phyloP scores from a whole-genome alignment of 352 stramenopile genomes.

The Aphanomyces stellatus region DNA sequence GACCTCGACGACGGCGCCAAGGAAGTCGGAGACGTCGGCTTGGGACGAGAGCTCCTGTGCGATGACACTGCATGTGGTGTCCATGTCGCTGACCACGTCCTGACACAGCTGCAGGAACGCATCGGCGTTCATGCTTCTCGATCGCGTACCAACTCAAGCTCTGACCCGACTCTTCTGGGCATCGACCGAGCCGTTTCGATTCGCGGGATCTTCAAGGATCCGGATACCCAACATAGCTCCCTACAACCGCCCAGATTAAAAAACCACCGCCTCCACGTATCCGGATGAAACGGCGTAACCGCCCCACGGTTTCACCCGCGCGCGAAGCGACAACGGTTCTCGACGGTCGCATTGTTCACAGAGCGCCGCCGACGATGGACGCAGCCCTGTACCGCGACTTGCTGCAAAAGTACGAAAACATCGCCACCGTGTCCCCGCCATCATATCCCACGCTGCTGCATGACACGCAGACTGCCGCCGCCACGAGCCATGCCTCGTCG shows the following conservation, averaged over 20 bases:
- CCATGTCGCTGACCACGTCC: slow-evolving; percentile 44
- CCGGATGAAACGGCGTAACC: slow-evolving; percentile 3
- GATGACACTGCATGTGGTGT: slow-evolving; percentile 35
- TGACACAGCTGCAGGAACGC: slow-evolving; percentile 24
- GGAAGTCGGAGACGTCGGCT: slow-evolving; percentile 26
- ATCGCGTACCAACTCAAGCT: neutral
- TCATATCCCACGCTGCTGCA: too few species aligned
- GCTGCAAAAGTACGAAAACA: slow-evolving; percentile 14
- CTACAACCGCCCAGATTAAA: neutral
- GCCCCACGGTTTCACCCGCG: neutral
- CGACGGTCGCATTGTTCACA: too few species aligned
- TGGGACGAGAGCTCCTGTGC: slow-evolving; percentile 30
- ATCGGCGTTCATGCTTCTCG: slow-evolving; percentile 20
- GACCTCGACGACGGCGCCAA: slow-evolving; percentile 27
- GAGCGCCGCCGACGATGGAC: too few species aligned
- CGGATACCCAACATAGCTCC: neutral
- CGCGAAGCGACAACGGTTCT: neutral
- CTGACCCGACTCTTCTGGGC: neutral
- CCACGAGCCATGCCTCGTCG: neutral
- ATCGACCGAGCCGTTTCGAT: neutral
- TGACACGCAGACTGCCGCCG: too few species aligned
- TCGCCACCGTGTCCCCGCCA: too few species aligned
- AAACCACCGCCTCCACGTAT: neutral
- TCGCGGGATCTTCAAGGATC: neutral
- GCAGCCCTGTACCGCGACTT: neutral